Conservation (phyloP, 73 alveolate species). For the Effrenium voratum region DNA sequence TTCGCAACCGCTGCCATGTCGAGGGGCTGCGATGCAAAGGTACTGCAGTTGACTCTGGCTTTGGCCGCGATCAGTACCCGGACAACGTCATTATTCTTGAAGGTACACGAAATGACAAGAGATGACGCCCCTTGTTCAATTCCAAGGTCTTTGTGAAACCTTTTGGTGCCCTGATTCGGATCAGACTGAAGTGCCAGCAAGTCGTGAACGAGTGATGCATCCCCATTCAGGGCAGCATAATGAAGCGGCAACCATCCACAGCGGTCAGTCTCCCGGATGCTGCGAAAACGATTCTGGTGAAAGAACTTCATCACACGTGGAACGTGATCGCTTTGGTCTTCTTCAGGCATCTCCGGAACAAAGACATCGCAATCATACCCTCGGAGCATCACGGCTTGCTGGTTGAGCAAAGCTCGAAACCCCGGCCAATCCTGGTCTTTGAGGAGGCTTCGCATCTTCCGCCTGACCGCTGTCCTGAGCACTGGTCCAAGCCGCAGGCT, state of each 20-base stretch:
- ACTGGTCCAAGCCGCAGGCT: constrained; percentile 28
- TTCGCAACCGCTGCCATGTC: not conserved
- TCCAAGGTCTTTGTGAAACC: not conserved
- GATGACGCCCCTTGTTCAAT: constrained; percentile 9
- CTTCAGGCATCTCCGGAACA: too few relatives aligned
- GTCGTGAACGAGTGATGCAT: constrained; percentile 12
- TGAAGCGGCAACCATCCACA: constrained; percentile 30
- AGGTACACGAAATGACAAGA: not conserved
- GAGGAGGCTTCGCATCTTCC: constrained; percentile 33
- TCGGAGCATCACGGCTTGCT: constrained; percentile 7
- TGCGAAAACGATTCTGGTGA: constrained; percentile 22
- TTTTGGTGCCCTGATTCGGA: constrained; percentile 21
- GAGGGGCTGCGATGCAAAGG: not conserved
- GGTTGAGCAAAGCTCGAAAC: constrained; percentile 61
- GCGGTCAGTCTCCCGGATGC: constrained; percentile 8
- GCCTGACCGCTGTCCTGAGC: constrained; percentile 22
- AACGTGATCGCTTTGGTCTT: too few relatives aligned
- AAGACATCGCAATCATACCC: constrained; percentile 26
- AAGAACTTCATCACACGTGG: not conserved
- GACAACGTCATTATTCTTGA: not conserved
- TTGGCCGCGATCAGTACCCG: constrained; percentile 17
- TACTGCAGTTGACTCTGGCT: not conserved
- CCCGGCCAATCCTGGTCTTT: constrained; percentile 33
- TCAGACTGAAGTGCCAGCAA: constrained; percentile 4
- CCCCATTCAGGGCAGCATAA: constrained; percentile 31